phyloP scores from a whole-genome alignment of 345 rosid species.

The Rhodamnia rubescens region DNA sequence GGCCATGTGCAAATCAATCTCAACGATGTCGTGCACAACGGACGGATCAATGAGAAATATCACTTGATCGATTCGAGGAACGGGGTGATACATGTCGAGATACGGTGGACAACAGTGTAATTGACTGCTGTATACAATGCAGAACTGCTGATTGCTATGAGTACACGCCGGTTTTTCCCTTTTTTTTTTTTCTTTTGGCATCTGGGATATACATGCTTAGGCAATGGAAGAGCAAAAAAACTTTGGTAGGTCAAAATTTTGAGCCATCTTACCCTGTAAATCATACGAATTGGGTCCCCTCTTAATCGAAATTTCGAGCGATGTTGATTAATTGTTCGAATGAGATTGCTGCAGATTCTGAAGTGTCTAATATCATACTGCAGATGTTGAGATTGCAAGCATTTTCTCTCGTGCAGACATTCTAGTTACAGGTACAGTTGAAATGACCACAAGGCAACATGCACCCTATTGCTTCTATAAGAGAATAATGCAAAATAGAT shows the following conservation, averaged over 20 bases:
- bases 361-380: not conserved
- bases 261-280: not conserved
- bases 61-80: constrained; percentile 73
- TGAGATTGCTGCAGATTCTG: not conserved
- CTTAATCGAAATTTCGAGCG: not conserved
- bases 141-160: not conserved
- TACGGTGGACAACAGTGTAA: constrained; percentile 58
- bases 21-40: constrained; percentile 62
- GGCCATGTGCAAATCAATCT: constrained; percentile 75
- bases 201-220: not conserved
- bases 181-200: not conserved
- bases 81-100: constrained; percentile 63
- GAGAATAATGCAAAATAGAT: not conserved
- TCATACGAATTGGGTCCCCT: not conserved
- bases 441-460: not conserved
- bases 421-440: not conserved
- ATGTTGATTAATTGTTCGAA: not conserved
- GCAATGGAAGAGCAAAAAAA: not conserved
- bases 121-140: not conserved
- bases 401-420: not conserved
- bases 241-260: not conserved
- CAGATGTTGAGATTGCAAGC: not conserved
- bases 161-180: not conserved
- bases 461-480: not conserved
- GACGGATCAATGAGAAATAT: constrained; percentile 73